Conservation (phyloP, 768 basidiomycete genomes). For the Daedalea quercina region DNA sequence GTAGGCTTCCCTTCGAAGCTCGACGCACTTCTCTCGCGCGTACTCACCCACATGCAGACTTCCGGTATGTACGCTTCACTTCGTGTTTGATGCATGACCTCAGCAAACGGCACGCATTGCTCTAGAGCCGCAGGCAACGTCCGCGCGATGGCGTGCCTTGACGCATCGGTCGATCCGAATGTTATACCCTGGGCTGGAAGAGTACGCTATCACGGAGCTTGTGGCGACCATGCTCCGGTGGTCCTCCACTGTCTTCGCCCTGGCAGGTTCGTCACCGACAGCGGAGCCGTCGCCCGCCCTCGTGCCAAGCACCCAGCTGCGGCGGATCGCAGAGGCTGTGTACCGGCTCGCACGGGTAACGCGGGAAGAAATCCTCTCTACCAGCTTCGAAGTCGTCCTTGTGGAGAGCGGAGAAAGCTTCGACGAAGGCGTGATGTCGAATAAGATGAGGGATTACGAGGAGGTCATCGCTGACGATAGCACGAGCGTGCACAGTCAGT, state of each 20-base stretch:
- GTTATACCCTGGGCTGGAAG: constrained; percentile 58
- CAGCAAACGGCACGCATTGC: background rate
- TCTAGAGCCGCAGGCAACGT: constrained; percentile 69
- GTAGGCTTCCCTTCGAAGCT: constrained; percentile 68
- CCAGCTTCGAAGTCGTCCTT: constrained; percentile 64
- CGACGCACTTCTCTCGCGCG: constrained; percentile 45
- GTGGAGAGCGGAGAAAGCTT: constrained; percentile 48
- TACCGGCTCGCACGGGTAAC: constrained; percentile 57
- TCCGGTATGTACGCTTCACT: constrained; percentile 10
- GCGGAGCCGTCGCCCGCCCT: constrained; percentile 27
- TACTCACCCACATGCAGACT: constrained; percentile 19
- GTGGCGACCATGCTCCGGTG: constrained; percentile 70
- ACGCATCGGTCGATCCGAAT: constrained; percentile 63
- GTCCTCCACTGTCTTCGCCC: constrained; percentile 58
- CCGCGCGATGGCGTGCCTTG: constrained; percentile 71
- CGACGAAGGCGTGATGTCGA: constrained; percentile 45
- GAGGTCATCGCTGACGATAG: constrained; percentile 10
- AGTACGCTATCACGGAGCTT: constrained; percentile 65
- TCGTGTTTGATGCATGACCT: constrained; percentile 1
- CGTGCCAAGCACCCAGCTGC: constrained; percentile 48
- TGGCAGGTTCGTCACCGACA: constrained; percentile 51
- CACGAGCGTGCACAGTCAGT: background rate
- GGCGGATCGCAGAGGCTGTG: constrained; percentile 58
- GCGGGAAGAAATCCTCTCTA: constrained; percentile 71
- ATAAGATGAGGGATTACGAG: constrained; percentile 57